Conservation (phyloP, 1,284 basidiomycete species). For the Puccinia coronata region DNA sequence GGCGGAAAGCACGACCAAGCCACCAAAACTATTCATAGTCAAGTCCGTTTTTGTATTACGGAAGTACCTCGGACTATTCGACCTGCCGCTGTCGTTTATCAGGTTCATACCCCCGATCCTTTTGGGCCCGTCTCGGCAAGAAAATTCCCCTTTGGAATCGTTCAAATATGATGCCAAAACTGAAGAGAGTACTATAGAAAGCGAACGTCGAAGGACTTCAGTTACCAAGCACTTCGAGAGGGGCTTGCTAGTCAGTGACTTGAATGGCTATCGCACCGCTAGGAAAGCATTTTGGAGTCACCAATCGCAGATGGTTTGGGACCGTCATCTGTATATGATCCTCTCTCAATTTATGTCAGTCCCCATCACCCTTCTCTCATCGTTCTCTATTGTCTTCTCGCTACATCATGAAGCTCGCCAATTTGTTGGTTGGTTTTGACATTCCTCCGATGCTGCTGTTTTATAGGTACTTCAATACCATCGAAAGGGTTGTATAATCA, state of each 20-base stretch:
- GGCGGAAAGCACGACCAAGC: constrained; percentile 49
- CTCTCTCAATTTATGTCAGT: constrained; percentile 91
- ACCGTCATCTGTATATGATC: constrained; percentile 78
- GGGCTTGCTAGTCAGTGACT: constrained; percentile 32
- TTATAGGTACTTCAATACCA: constrained; percentile 35
- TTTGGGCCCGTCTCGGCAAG: constrained; percentile 64
- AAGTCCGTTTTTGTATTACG: constrained; percentile 54
- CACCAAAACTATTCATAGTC: constrained; percentile 65
- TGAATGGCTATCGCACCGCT: constrained; percentile 63
- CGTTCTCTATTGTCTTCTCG: neutral
- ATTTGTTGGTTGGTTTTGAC: neutral
- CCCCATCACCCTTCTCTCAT: no score
- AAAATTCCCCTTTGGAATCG: constrained; percentile 56
- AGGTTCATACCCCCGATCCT: constrained; percentile 53
- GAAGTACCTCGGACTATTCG: constrained; percentile 48
- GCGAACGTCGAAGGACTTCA: neutral
- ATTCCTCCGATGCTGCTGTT: neutral
- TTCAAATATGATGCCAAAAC: constrained; percentile 51
- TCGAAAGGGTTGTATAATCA: constrained; percentile 32
- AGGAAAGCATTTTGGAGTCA: constrained; percentile 75
- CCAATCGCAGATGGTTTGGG: constrained; percentile 80
- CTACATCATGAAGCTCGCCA: neutral
- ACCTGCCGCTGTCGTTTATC: constrained; percentile 50
- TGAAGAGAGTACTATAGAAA: constrained; percentile 6
- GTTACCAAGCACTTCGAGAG: neutral